A percentile compares a stretch with the other conserved stretches of the same genome.
phyloP scores from a whole-genome alignment of 257 asterid genomes.

The Vinca minor region DNA sequence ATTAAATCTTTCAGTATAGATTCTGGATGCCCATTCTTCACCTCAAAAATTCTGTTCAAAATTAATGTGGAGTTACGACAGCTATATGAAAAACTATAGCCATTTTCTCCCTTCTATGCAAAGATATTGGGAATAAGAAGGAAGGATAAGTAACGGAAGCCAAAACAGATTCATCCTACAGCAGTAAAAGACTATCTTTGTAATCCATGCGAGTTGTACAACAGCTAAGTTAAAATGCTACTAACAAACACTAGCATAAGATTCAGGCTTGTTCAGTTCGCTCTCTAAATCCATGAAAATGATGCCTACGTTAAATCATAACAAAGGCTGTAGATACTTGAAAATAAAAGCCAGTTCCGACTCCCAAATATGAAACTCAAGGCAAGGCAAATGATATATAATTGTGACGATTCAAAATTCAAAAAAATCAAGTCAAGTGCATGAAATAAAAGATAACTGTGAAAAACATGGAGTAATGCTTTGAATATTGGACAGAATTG shows the following conservation, averaged over 20 bases:
- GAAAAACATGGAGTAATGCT: background rate
- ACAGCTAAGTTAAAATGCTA: background rate
- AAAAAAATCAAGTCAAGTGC: background rate
- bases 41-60: constrained; percentile 45
- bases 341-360: background rate
- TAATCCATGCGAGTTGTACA: background rate
- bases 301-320: background rate
- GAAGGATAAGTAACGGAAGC: constrained; percentile 3
- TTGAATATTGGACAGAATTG: background rate
- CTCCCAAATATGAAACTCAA: background rate
- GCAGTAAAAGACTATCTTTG: background rate
- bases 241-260: background rate
- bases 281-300: background rate
- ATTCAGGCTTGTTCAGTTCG: no score
- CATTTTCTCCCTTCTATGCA: no score
- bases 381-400: background rate
- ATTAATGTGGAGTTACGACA: constrained; percentile 12
- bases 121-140: background rate
- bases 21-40: constrained; percentile 58
- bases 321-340: background rate
- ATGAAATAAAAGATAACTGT: background rate
- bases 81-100: no score
- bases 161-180: background rate
- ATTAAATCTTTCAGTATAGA: constrained; percentile 55
- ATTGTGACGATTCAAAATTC: background rate